phyloP scores from a whole-genome alignment of 371 early-diverging fungal species.

The Zopfochytrium polystomum region DNA sequence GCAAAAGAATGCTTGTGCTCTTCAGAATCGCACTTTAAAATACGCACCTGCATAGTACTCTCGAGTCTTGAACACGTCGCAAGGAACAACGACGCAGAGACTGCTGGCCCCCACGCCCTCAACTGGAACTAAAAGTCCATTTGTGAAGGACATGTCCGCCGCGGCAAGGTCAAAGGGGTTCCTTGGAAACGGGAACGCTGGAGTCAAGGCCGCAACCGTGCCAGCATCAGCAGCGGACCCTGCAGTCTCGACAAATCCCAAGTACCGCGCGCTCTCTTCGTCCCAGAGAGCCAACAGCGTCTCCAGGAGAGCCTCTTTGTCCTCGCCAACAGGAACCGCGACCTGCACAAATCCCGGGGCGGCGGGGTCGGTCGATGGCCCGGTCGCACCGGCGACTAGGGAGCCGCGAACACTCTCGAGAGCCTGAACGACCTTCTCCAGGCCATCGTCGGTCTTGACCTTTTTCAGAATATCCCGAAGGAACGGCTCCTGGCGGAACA shows the following conservation, averaged over 20 bases:
- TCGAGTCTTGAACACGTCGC: conserved; percentile 45
- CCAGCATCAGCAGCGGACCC: neutral
- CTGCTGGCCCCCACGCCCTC: conserved; percentile 41
- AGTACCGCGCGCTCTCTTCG: conserved; percentile 1
- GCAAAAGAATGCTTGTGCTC: neutral
- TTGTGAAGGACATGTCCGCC: conserved; percentile 25
- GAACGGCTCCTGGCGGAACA: conserved; percentile 62
- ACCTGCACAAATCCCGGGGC: conserved; percentile 53
- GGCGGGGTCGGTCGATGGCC: no score
- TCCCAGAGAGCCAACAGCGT: conserved; percentile 23
- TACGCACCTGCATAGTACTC: conserved; percentile 39
- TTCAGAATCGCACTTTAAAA: neutral
- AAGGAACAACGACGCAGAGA: conserved; percentile 41
- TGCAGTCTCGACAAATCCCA: neutral
- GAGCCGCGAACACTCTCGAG: conserved; percentile 25
- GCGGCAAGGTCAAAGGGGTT: conserved; percentile 17
- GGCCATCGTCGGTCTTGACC: conserved; percentile 36
- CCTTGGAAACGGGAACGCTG: conserved; percentile 50
- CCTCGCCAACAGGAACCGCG: conserved; percentile 23
- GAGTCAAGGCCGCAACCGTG: conserved; percentile 11
- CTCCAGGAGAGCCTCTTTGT: neutral
- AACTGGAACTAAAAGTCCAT: conserved; percentile 40
- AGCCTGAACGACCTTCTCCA: conserved; percentile 22
- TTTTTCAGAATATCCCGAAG: conserved; percentile 45
- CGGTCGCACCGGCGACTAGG: conserved; percentile 10